These are phyloP conservation scores for Chlamydomonas schloesseri DNA, from an alignment of 139 green algal species.

Conservation along the genomic window DNA sequence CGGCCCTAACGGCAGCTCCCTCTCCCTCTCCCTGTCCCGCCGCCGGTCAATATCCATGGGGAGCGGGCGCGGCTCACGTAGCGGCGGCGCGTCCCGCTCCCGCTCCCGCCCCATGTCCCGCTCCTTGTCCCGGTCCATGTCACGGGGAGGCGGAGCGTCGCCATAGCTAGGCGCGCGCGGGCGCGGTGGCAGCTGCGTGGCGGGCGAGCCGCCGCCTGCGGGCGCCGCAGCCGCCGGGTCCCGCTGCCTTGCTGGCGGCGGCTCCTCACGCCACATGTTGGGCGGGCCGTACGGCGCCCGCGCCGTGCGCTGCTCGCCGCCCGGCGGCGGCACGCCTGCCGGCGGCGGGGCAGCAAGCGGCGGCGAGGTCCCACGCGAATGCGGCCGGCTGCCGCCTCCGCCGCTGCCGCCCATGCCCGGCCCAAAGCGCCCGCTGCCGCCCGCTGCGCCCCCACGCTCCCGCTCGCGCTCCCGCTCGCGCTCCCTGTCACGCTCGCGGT, in stretches of 20 bases:
- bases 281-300: constrained; percentile 28
- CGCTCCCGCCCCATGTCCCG: background rate
- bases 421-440: background rate
- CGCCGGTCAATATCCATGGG: no score
- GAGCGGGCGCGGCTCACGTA: no score
- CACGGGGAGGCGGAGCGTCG: background rate
- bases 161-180: no score
- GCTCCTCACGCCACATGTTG: constrained; percentile 35
- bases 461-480: background rate
- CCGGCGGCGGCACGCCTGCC: background rate
- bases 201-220: background rate
- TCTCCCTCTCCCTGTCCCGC: no score
- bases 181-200: no score
- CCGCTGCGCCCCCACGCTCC: background rate
- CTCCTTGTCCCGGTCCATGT: background rate
- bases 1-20: no score
- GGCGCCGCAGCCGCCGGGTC: background rate
- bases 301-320: no score
- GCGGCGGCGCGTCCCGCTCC: background rate
- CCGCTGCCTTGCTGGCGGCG: background rate
- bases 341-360: background rate
- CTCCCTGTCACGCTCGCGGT: background rate
- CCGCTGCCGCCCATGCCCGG: background rate
- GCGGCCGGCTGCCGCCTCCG: background rate
- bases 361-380: background rate